A percentile compares a stretch with the other conserved stretches of the same genome.
These are phyloP conservation scores for Gracilaria vermiculophylla DNA, from an alignment of 23 red algal genomes.

Conservation along the genomic window DNA sequence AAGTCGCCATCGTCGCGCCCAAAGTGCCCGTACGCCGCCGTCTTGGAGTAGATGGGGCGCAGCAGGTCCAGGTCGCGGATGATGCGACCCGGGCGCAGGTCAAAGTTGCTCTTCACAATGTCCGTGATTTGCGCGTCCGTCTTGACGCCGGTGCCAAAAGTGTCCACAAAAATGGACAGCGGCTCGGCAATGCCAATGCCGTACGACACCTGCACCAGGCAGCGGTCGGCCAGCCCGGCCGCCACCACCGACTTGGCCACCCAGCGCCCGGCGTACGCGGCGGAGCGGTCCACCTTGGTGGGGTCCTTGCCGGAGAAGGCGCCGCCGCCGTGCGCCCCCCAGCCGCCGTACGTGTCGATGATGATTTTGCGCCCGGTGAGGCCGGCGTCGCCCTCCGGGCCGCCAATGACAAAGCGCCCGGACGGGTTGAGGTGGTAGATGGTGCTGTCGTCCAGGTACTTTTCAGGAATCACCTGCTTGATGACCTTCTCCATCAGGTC, in stretches of 20 bases:
- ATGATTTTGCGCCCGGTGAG: slow-evolving; percentile 99
- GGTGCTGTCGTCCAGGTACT: slow-evolving; percentile 88
- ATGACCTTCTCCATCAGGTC: slow-evolving; percentile 97
- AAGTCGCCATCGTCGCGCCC: slow-evolving; percentile 94
- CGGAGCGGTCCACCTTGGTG: slow-evolving; percentile 97
- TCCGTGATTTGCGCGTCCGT: slow-evolving; percentile 88
- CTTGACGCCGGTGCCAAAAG: slow-evolving; percentile 93
- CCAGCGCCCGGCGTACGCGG: slow-evolving; percentile 97
- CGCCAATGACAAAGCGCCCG: slow-evolving; percentile 96
- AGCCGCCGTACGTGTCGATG: slow-evolving; percentile 99
- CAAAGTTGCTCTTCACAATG: slow-evolving; percentile 98
- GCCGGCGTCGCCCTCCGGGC: slow-evolving; percentile 95
- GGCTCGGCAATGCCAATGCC: slow-evolving; percentile 98
- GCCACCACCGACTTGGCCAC: slow-evolving; percentile 98
- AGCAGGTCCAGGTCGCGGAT: slow-evolving; percentile 96
- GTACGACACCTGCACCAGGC: slow-evolving; percentile 94
- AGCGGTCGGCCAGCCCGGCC: slow-evolving; percentile 85
- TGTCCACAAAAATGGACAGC: slow-evolving; percentile 95
- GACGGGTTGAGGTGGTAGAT: slow-evolving; percentile 96
- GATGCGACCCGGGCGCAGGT: slow-evolving; percentile 94
- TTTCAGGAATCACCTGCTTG: slow-evolving; percentile 88
- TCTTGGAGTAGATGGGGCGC: slow-evolving; percentile 94
- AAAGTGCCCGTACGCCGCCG: slow-evolving; percentile 97
- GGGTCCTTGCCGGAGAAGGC: slow-evolving; percentile 99
- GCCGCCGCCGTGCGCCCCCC: slow-evolving; percentile 99